Evolutionary conservation across 495 filamentous ascomycete species (phyloP).

Genomic region (Lophiotrema nucula): DNA sequence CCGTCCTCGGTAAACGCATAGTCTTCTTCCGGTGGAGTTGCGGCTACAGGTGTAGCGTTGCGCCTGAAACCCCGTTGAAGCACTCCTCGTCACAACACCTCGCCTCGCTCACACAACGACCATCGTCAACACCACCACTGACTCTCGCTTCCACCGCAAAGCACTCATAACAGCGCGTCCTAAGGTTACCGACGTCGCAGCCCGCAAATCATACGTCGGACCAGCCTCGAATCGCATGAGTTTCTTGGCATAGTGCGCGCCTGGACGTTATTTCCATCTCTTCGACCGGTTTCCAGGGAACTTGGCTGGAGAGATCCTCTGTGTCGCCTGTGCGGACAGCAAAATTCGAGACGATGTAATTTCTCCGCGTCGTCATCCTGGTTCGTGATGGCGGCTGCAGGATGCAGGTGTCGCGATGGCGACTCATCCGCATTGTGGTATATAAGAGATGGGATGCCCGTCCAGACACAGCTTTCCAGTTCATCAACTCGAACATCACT

Average conservation of each 20-base stretch:
- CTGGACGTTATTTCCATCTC: slow-evolving; percentile 15
- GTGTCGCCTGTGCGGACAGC: background rate
- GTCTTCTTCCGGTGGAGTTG: slow-evolving; percentile 11
- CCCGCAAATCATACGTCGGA: slow-evolving; percentile 27
- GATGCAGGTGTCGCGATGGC: background rate
- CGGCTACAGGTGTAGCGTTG: slow-evolving; percentile 27
- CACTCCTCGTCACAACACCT: slow-evolving; percentile 12
- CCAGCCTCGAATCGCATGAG: slow-evolving; percentile 24
- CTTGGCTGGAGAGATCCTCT: slow-evolving; percentile 3
- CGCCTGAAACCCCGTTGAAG: slow-evolving; percentile 28
- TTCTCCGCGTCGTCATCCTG: slow-evolving; percentile 11
- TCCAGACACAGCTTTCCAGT: background rate
- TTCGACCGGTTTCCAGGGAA: slow-evolving; percentile 5
- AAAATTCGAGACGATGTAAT: slow-evolving; percentile 28
- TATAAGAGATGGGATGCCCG: slow-evolving; percentile 5
- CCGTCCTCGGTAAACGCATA: no score
- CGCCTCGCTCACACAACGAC: background rate
- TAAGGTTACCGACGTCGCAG: slow-evolving; percentile 28
- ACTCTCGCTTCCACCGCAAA: slow-evolving; percentile 9
- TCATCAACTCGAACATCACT: slow-evolving; percentile 17
- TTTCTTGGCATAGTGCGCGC: slow-evolving; percentile 20
- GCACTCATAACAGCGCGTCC: slow-evolving; percentile 6
- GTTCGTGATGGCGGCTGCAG: slow-evolving; percentile 5
- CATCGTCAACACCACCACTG: slow-evolving; percentile 4
- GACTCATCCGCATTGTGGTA: background rate